These are phyloP conservation scores for Kuraishia ogatae DNA, from an alignment of 805 yeast genomes.

Conservation along the genomic window DNA sequence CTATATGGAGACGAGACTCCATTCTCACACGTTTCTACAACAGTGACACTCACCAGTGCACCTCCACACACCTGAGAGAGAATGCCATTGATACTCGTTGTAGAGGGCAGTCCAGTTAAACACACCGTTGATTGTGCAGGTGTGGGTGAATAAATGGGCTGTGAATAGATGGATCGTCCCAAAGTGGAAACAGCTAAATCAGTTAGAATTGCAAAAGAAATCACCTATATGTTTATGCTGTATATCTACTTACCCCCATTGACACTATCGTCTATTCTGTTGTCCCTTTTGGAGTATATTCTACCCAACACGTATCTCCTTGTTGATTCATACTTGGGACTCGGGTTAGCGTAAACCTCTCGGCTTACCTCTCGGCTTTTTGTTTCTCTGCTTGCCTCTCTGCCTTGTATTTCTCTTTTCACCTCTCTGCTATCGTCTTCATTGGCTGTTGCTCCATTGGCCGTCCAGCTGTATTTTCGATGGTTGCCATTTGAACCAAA, in stretches of 20 bases:
- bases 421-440: too few species aligned
- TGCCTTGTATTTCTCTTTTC: too few species aligned
- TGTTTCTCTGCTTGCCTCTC: too few species aligned
- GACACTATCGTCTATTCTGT: neutral
- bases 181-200: too few species aligned
- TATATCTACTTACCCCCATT: neutral
- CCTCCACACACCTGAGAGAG: constrained; percentile 60
- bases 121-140: neutral
- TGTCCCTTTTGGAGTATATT: neutral
- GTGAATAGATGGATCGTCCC: too few species aligned
- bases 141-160: too few species aligned
- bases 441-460: neutral
- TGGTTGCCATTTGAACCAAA: neutral
- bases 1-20: neutral
- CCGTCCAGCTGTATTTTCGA: neutral
- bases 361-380: too few species aligned
- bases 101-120: neutral
- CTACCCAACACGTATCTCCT: neutral
- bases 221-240: too few species aligned
- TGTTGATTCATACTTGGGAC: neutral
- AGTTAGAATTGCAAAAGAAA: too few species aligned
- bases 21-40: constrained; percentile 5
- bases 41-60: constrained; percentile 45
- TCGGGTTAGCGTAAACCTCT: too few species aligned
- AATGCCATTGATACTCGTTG: constrained; percentile 27